Conservation (phyloP, 106 monocot species). For the Dioscorea alata region DNA sequence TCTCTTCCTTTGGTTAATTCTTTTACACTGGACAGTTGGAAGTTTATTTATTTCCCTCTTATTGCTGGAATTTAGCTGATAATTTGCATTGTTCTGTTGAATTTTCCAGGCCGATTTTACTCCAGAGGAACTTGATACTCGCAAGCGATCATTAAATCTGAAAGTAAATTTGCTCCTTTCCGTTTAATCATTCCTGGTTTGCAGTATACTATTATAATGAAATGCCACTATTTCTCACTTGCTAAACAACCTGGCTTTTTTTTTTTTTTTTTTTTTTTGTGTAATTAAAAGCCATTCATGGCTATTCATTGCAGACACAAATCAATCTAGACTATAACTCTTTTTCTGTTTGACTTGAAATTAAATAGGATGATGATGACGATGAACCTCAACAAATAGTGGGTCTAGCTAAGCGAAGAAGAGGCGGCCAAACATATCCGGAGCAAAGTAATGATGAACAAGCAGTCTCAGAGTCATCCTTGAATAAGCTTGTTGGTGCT, state of each 20-base stretch:
- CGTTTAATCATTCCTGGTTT: too few relatives aligned
- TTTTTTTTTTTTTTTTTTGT: background rate
- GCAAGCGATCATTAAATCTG: conserved; percentile 52
- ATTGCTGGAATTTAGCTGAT: too few relatives aligned
- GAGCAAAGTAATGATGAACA: conserved; percentile 70
- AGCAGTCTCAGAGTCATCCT: conserved; percentile 62
- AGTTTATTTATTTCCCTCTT: background rate
- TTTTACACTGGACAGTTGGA: background rate
- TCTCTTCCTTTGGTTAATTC: background rate
- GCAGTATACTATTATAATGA: too few relatives aligned
- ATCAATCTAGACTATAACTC: too few relatives aligned
- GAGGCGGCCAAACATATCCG: conserved; percentile 30
- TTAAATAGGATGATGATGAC: conserved; percentile 33
- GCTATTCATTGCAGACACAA: too few relatives aligned
- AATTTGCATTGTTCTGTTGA: background rate
- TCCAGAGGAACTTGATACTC: conserved; percentile 54
- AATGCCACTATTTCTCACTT: too few relatives aligned
- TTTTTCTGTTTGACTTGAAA: conserved; percentile 1
- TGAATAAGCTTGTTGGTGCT: conserved; percentile 84
- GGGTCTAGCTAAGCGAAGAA: conserved; percentile 46
- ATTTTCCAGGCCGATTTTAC: conserved; percentile 66
- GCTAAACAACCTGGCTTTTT: too few relatives aligned
- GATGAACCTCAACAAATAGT: conserved; percentile 21
- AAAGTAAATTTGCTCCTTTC: conserved; percentile 26
- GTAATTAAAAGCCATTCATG: too few relatives aligned